Evolutionary conservation across 2,329 filamentous ascomycete species (phyloP), one percentile per base, ranked within the genome.

Genomic region (Epichloe baconii): DNA sequence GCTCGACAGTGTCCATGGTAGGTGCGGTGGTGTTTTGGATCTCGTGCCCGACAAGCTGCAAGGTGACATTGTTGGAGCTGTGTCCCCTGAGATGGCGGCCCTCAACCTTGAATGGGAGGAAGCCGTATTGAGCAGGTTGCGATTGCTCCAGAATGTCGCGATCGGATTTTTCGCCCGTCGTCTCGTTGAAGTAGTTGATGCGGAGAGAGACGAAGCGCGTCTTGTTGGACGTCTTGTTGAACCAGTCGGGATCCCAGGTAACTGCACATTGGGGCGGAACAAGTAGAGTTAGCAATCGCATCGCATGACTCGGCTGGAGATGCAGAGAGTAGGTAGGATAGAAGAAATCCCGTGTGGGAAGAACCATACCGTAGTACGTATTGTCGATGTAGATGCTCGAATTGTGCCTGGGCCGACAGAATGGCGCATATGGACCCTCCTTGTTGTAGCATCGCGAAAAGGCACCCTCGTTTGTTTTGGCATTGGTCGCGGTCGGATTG

Each of bases 241-340:
- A 79, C 63, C 68, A 75, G 48, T 69, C 64, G 23, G 76, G 67
- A 56, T 81, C 76, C 77, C 77, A 80, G 31, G 75, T 78, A 50
- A 80, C 77, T 80, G 45, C 7, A 3, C 5, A 14, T 42, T 12
- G 5, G 1, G n/a, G 15, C 3, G 14, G 11, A 35, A 23, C 40
- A 42, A 21, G 5, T 15, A 36, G 8, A 34, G n/a, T 31, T 10
- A 31, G 31, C 31, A 31, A 31, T 31, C 31, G 31, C 31, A 10
- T 11, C 31, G 31, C 31, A 31, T 31, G 31, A 31, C 31, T 31
- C 8, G 31, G 31, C 31, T 31, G 8, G 15, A 17, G 12, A 38
- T n/a, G 15, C 4, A 34, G 8, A 31, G 23, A 15, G 11, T 14
- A 15, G 8, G 15, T 23, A 11, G 11, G 21, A 26, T 5, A 17